Conservation (phyloP, 1,139 yeast genomes). For the Meyerozyma elateridarum region DNA sequence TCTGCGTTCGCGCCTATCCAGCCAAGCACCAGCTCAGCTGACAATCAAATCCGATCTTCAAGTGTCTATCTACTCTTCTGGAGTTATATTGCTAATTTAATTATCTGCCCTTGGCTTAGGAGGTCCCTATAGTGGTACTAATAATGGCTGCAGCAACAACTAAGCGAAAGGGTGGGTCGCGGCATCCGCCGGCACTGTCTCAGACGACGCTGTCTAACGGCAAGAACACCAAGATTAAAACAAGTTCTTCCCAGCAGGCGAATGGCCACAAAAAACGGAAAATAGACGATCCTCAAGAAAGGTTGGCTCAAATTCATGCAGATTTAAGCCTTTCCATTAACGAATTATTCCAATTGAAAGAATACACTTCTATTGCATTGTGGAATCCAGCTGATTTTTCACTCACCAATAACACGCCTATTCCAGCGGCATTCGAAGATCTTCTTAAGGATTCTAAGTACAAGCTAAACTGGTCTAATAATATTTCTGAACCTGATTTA, state of each 20-base stretch:
- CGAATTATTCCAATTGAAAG: constrained; percentile 55
- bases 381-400: constrained; percentile 55
- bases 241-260: neutral
- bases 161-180: too few species aligned
- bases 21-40: too few species aligned
- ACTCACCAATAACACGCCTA: constrained; percentile 18
- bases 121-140: too few species aligned
- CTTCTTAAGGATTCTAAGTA: constrained; percentile 27
- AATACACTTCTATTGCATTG: constrained; percentile 53
- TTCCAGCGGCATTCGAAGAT: constrained; percentile 34
- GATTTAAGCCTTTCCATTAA: constrained; percentile 43
- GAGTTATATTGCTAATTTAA: too few species aligned
- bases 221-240: neutral
- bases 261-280: constrained; percentile 4
- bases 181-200: too few species aligned
- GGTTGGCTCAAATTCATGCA: constrained; percentile 32
- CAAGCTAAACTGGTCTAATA: constrained; percentile 32
- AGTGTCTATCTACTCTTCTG: too few species aligned
- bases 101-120: too few species aligned
- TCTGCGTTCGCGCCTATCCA: too few species aligned
- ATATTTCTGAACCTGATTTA: constrained; percentile 22
- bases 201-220: too few species aligned
- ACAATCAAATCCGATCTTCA: too few species aligned
- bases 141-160: too few species aligned
- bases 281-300: constrained; percentile 15